Conservation (phyloP, 1,284 basidiomycete species). For the Cryptococcus sp. region DNA sequence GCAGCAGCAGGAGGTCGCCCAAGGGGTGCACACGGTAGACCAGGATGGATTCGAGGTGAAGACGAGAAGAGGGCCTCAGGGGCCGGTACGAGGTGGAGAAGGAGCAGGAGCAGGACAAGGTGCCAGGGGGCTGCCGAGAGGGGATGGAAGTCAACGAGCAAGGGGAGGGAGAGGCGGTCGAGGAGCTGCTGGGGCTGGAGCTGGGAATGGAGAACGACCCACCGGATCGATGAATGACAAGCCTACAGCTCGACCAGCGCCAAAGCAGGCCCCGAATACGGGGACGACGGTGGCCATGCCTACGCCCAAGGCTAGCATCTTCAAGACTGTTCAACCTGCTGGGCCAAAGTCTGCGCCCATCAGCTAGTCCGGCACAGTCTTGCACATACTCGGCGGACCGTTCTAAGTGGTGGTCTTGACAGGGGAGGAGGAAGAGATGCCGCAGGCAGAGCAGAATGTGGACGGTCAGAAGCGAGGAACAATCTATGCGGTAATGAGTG, state of each 20-base stretch:
- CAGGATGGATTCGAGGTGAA: slow-evolving; percentile 40
- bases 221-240: not conserved
- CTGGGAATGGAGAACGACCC: not conserved
- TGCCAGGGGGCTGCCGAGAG: slow-evolving; percentile 1
- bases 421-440: not conserved
- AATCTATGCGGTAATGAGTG: no score
- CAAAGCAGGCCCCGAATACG: not conserved
- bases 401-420: no score
- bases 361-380: slow-evolving; percentile 1
- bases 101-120: slow-evolving; percentile 9
- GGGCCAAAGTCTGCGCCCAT: slow-evolving; percentile 8
- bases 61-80: slow-evolving; percentile 8
- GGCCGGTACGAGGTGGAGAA: not conserved
- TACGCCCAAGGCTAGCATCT: slow-evolving; percentile 23
- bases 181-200: not conserved
- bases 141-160: not conserved
- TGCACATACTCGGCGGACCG: not conserved
- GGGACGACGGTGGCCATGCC: not conserved
- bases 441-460: not conserved
- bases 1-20: slow-evolving; percentile 2
- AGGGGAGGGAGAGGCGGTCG: not conserved
- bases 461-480: not conserved
- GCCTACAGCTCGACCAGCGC: not conserved
- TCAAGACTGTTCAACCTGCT: slow-evolving; percentile 14
- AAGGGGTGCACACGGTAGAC: slow-evolving; percentile 17